These are phyloP conservation scores for Aspergillus fumigatiaffinis DNA, from an alignment of 2,329 filamentous ascomycete genomes.

Conservation along the genomic window DNA sequence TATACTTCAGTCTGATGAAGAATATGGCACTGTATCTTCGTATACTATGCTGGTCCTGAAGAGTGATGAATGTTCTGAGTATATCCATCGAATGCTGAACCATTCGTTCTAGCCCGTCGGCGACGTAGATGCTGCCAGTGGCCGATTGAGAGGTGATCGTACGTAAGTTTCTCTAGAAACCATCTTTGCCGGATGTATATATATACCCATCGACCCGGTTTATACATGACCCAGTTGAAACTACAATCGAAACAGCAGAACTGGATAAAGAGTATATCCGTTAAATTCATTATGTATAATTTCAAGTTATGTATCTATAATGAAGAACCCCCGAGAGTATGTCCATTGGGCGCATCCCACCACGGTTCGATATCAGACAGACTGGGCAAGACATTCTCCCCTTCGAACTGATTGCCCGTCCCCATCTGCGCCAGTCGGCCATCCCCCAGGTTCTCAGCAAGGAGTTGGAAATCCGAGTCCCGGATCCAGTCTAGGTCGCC, in stretches of 20 bases:
- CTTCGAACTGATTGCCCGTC: slow-evolving; percentile 3
- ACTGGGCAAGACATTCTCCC: slow-evolving; percentile 13
- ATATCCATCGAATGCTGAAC: no score
- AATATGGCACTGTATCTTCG: not conserved
- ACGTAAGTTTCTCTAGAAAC: no score
- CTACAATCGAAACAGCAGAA: no score
- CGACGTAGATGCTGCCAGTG: no score
- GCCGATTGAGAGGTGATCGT: no score
- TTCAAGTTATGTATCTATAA: slow-evolving; percentile 10
- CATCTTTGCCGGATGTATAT: no score
- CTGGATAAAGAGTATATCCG: not conserved
- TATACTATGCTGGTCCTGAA: no score
- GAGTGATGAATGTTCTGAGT: no score
- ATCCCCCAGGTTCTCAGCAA: slow-evolving; percentile 18
- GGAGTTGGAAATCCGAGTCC: slow-evolving; percentile 23
- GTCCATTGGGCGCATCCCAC: slow-evolving; percentile 26
- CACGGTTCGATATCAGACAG: slow-evolving; percentile 28
- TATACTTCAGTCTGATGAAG: not conserved
- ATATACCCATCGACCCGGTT: no score
- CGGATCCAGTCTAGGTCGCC: slow-evolving; percentile 29
- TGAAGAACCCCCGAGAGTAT: slow-evolving; percentile 13
- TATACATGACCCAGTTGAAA: no score
- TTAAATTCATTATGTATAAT: not conserved
- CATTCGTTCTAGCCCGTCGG: no score
- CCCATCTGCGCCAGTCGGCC: slow-evolving; percentile 18